These are phyloP conservation scores for Avena atlantica DNA, from an alignment of 176 grass and related monocot genomes.

Conservation along the genomic window DNA sequence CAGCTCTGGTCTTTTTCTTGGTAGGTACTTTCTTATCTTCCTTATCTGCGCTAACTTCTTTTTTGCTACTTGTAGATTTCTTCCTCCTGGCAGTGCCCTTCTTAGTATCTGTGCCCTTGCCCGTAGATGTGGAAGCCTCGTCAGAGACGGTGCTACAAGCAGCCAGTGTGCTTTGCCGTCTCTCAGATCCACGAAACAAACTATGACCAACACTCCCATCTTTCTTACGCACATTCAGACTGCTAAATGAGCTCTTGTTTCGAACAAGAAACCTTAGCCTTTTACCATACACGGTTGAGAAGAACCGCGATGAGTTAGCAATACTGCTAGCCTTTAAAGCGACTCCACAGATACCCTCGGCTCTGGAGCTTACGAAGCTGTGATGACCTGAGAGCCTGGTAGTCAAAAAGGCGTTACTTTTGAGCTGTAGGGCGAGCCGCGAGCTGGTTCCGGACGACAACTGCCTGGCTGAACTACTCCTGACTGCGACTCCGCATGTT, in stretches of 20 bases:
- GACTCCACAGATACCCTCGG: slow-evolving; percentile 9
- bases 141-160: slow-evolving; percentile 42
- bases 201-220: slow-evolving; percentile 38
- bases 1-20: slow-evolving; percentile 48
- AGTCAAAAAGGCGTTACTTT: slow-evolving; percentile 60
- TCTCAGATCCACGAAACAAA: slow-evolving; percentile 53
- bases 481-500: slow-evolving; percentile 47
- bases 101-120: slow-evolving; percentile 13
- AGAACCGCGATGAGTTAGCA: slow-evolving; percentile 39
- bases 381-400: slow-evolving; percentile 41
- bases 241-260: slow-evolving; percentile 37
- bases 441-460: slow-evolving; percentile 35
- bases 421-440: slow-evolving; percentile 45
- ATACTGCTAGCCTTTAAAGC: slow-evolving; percentile 41
- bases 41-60: slow-evolving; percentile 33
- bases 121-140: slow-evolving; percentile 40
- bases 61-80: slow-evolving; percentile 43
- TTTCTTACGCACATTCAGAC: slow-evolving; percentile 35
- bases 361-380: slow-evolving; percentile 30
- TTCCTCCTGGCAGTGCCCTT: slow-evolving; percentile 27
- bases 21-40: slow-evolving; percentile 55
- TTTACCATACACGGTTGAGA: slow-evolving; percentile 45
- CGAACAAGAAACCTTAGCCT: slow-evolving; percentile 35
- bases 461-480: slow-evolving; percentile 48
- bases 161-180: slow-evolving; percentile 46